Conservation (phyloP, 805 yeast genomes). For the Starmerella apis region DNA sequence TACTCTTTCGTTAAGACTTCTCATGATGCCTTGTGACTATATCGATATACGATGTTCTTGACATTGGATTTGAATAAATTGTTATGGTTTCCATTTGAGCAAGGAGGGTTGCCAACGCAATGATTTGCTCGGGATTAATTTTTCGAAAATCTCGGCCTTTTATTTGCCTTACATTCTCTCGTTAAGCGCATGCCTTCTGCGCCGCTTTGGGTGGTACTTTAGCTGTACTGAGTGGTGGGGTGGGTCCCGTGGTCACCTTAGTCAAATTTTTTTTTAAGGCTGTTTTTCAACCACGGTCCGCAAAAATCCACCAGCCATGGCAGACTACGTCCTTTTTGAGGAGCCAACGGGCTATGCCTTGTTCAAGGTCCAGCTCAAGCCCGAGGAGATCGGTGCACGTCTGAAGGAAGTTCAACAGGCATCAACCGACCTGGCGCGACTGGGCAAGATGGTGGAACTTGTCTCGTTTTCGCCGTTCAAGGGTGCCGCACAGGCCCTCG, state of each 20-base stretch:
- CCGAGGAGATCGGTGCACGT: slow-evolving; percentile 86
- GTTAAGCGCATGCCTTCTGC: too few species aligned
- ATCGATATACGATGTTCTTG: too few species aligned
- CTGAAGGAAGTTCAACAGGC: slow-evolving; percentile 91
- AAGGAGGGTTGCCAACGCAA: too few species aligned
- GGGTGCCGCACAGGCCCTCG: slow-evolving; percentile 98
- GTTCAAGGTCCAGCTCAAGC: slow-evolving; percentile 86
- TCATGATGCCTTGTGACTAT: too few species aligned
- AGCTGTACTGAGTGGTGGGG: too few species aligned
- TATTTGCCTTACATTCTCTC: too few species aligned
- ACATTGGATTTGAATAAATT: too few species aligned
- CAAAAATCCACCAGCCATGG: slow-evolving; percentile 36
- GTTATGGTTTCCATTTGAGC: too few species aligned
- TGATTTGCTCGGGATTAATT: too few species aligned
- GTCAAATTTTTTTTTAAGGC: slow-evolving; percentile 13
- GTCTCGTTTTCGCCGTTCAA: slow-evolving; percentile 96
- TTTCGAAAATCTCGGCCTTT: too few species aligned
- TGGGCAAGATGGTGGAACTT: slow-evolving; percentile 85
- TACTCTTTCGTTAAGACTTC: too few species aligned
- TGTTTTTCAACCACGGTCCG: not conserved
- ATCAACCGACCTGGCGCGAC: slow-evolving; percentile 69
- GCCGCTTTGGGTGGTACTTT: too few species aligned
- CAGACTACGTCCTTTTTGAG: slow-evolving; percentile 89
- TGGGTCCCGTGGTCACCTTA: slow-evolving; percentile 15
- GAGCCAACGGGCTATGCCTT: slow-evolving; percentile 98